Evolutionary conservation across 2,329 filamentous ascomycete species (phyloP), one percentile per base, ranked within the genome.

Genomic region (Colletotrichum navitas): DNA sequence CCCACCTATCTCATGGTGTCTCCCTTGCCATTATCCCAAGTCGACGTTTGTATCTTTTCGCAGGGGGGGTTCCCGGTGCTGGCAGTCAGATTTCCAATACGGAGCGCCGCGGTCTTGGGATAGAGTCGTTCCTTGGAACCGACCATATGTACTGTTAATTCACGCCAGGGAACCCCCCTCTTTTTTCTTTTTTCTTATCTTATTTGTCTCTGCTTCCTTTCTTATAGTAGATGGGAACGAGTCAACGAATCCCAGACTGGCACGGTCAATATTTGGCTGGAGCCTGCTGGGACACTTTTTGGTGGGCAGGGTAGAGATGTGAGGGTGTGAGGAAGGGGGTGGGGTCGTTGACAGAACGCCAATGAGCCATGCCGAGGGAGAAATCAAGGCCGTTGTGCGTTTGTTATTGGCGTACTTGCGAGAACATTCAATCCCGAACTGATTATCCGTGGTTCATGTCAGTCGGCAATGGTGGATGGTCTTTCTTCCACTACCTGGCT

Each of bases 71-170:
- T 8, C 32, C 32, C 2, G 2, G 32, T 43, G 12, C 10, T 16
- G 14, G 6, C 11, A 2, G n/a, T 18, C 34, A 21, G 21, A 24
- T n/a, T 45, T 67, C 47, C 16, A 62, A 29, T 36, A 21, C 26
- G 36, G 56, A 59, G 45, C 56, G 29, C 26, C 39, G 26, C 14
- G 10, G 49, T 62, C 58, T 63, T 36, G 58, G 47, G 47, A 36
- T 45, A 21, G 21, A 41, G 43, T 41, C 55, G 36, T 34, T 26
- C 45, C 16, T 55, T n/a, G 24, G 26, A 5, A 36, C 34, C 45
- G n/a, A 68, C 26, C 49, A 10, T n/a, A 7, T 36, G 36, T 26
- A 36, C 47, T 39, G 45, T 52, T 18, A 14, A 63, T 32, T 18
- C 18, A n/a, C 43, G 16, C 18, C 12, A 60, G 51, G 26, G 26